These are phyloP conservation scores for Trichoderma orchidacearum DNA, from an alignment of 495 filamentous ascomycete genomes.

Conservation along the genomic window DNA sequence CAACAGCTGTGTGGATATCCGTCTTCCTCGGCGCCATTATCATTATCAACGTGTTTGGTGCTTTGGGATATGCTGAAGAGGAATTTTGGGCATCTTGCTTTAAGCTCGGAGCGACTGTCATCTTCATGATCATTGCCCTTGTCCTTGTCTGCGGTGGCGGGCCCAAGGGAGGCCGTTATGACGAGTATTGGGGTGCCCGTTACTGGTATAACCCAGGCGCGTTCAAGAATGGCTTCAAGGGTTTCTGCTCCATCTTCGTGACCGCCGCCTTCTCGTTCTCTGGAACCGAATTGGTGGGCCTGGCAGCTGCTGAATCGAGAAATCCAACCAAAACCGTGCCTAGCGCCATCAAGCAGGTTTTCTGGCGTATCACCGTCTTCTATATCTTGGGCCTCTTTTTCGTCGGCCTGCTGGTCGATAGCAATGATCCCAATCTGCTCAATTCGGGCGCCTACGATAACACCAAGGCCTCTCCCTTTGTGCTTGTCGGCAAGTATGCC, in stretches of 20 bases:
- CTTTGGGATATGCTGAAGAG: constrained; percentile 62
- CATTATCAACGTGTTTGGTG: constrained; percentile 58
- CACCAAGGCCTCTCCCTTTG: constrained; percentile 58
- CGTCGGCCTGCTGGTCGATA: constrained; percentile 57
- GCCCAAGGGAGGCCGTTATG: constrained; percentile 29
- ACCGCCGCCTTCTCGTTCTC: constrained; percentile 62
- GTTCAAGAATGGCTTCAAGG: constrained; percentile 56
- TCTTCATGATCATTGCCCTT: constrained; percentile 62
- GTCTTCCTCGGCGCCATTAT: constrained; percentile 68
- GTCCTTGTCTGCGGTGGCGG: constrained; percentile 58
- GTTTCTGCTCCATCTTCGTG: constrained; percentile 61
- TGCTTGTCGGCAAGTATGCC: constrained; percentile 54
- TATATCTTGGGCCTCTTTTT: constrained; percentile 64
- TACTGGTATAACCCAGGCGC: constrained; percentile 60
- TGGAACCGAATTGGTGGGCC: constrained; percentile 60
- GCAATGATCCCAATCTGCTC: constrained; percentile 38
- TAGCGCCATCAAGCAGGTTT: constrained; percentile 57
- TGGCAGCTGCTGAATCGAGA: constrained; percentile 55
- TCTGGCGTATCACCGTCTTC: constrained; percentile 60
- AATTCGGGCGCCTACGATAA: constrained; percentile 32
- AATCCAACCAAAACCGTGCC: constrained; percentile 54
- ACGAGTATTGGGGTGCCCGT: constrained; percentile 44
- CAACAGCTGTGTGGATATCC: constrained; percentile 52
- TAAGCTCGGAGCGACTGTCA: constrained; percentile 46
- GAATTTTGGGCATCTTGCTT: constrained; percentile 37